These are phyloP conservation scores for Exophiala lecanii-corni DNA, from an alignment of 2,329 filamentous ascomycete genomes.

Conservation along the genomic window DNA sequence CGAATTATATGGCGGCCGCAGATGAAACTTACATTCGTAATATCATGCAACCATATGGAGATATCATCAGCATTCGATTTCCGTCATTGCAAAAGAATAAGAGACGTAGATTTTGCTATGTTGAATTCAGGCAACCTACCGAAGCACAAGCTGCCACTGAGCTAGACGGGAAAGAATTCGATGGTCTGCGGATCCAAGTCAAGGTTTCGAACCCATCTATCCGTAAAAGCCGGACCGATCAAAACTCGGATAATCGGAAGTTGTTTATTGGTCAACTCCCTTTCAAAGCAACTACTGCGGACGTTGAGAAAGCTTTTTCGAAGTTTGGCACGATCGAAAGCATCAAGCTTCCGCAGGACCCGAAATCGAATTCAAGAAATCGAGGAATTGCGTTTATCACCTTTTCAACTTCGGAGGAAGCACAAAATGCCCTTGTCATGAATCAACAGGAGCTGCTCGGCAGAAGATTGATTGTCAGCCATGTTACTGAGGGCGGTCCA, in stretches of 20 bases:
- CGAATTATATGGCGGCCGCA: slow-evolving; percentile 70
- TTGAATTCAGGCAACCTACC: slow-evolving; percentile 72
- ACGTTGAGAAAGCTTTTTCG: slow-evolving; percentile 66
- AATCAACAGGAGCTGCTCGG: slow-evolving; percentile 66
- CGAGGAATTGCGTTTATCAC: slow-evolving; percentile 78
- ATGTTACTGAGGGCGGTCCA: slow-evolving; percentile 39
- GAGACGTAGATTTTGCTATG: slow-evolving; percentile 88
- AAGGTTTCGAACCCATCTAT: slow-evolving; percentile 79
- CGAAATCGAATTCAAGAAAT: slow-evolving; percentile 55
- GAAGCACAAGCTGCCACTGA: slow-evolving; percentile 66
- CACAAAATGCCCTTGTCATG: slow-evolving; percentile 57
- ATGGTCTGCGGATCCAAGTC: slow-evolving; percentile 67
- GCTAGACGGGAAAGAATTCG: slow-evolving; percentile 61
- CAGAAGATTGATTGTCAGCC: slow-evolving; percentile 62
- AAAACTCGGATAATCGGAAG: slow-evolving; percentile 82
- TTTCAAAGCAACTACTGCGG: slow-evolving; percentile 57
- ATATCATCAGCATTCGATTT: slow-evolving; percentile 80
- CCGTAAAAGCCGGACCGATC: slow-evolving; percentile 74
- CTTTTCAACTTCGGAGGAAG: slow-evolving; percentile 52
- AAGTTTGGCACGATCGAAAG: slow-evolving; percentile 71
- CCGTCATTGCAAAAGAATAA: slow-evolving; percentile 87
- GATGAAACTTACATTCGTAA: slow-evolving; percentile 50
- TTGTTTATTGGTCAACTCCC: slow-evolving; percentile 71
- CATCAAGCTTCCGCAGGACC: slow-evolving; percentile 65
- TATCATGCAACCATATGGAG: slow-evolving; percentile 63